These are phyloP conservation scores for Eucalyptus polyanthemos DNA, from an alignment of 345 rosid genomes.

Conservation along the genomic window DNA sequence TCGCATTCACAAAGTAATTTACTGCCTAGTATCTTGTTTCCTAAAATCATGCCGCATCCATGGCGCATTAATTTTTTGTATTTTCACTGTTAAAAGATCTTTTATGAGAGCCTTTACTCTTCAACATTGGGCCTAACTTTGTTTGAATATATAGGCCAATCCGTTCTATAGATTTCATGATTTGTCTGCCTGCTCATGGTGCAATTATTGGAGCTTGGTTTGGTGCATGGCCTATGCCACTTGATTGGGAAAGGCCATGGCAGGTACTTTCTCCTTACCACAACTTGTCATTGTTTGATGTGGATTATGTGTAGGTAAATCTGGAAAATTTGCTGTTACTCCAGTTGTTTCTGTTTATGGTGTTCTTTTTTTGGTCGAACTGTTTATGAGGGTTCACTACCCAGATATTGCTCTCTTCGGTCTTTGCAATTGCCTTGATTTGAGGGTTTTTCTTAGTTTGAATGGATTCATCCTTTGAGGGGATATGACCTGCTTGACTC, in stretches of 20 bases:
- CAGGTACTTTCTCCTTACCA: constrained; percentile 36
- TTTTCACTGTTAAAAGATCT: neutral
- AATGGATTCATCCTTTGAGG: neutral
- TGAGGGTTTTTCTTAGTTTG: neutral
- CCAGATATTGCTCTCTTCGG: neutral
- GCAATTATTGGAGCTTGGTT: constrained; percentile 86
- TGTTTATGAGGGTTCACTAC: neutral
- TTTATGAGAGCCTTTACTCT: neutral
- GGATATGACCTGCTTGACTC: neutral
- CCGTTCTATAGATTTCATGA: constrained; percentile 49
- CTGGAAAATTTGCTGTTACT: neutral
- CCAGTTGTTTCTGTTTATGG: neutral
- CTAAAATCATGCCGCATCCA: neutral
- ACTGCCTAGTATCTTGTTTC: neutral
- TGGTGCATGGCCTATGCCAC: constrained; percentile 99
- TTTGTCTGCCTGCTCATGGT: constrained; percentile 69
- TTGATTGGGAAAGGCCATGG: constrained; percentile 99
- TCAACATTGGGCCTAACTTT: neutral
- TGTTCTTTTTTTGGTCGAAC: neutral
- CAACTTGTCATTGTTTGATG: neutral
- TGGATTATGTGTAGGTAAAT: neutral
- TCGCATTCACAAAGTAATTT: constrained; percentile 46
- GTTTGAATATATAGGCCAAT: constrained; percentile 30
- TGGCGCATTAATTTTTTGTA: neutral
- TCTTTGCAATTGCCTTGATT: neutral